Evolutionary conservation across 73 alveolate genomes (phyloP).

Genomic region (Loxodes magnus): DNA sequence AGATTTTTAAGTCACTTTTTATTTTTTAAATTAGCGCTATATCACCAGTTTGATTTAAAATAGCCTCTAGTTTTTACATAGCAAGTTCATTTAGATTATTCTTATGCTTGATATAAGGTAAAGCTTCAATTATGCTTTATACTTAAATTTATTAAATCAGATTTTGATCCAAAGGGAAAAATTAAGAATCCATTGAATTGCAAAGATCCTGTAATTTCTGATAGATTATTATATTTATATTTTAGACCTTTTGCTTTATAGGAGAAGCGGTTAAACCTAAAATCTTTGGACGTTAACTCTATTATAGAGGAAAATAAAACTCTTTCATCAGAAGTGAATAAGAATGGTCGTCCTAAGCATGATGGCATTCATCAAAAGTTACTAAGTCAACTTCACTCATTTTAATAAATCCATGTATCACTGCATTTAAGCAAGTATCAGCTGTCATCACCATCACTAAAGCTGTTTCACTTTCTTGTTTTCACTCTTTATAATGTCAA

Average conservation of each 20-base stretch:
- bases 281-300: neutral
- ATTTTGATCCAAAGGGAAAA: neutral
- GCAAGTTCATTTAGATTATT: neutral
- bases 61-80: too few species aligned
- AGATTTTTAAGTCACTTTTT: too few species aligned
- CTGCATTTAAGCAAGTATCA: neutral
- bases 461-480: too few species aligned
- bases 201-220: neutral
- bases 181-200: neutral
- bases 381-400: neutral
- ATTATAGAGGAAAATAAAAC: neutral
- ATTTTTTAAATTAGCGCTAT: too few species aligned
- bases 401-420: neutral
- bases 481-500: too few species aligned
- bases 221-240: neutral
- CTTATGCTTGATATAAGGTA: neutral
- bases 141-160: neutral
- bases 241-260: neutral
- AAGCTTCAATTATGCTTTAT: neutral
- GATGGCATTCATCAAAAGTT: slow-evolving; percentile 9
- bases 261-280: slow-evolving; percentile 4
- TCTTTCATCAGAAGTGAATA: neutral
- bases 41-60: too few species aligned
- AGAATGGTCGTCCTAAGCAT: neutral
- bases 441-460: neutral